Percentiles rank a stretch among this genome's conserved stretches.
phyloP scores from a whole-genome alignment of 495 filamentous ascomycete species.

The Xylaria castorea region DNA sequence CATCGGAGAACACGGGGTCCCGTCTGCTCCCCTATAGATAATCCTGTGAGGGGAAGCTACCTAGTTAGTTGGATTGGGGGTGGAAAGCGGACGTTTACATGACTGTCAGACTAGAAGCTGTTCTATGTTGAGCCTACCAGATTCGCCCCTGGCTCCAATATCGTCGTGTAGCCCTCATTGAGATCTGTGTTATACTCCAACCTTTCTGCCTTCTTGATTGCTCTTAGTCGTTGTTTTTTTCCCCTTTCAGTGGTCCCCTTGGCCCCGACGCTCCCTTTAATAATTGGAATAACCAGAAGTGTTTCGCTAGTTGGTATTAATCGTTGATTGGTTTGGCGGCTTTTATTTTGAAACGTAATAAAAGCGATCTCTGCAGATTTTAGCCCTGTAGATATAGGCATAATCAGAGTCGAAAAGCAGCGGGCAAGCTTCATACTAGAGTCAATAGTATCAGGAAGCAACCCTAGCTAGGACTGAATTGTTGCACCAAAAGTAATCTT shows the following conservation, averaged over 20 bases:
- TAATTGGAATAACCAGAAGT: not conserved
- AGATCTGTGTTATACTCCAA: not conserved
- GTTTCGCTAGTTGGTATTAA: slow-evolving; percentile 19
- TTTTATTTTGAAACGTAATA: slow-evolving; percentile 7
- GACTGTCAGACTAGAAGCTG: too few relatives aligned
- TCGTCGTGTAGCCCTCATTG: not conserved
- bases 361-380: slow-evolving; percentile 7
- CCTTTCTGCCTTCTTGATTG: slow-evolving; percentile 14
- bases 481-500: slow-evolving; percentile 13
- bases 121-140: too few relatives aligned
- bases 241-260: not conserved
- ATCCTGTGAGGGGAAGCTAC: slow-evolving; percentile 37
- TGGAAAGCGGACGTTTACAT: too few relatives aligned
- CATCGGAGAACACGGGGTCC: slow-evolving; percentile 48
- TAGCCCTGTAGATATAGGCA: slow-evolving; percentile 5
- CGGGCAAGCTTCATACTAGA: slow-evolving; percentile 17
- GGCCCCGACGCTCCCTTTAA: not conserved
- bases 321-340: not conserved
- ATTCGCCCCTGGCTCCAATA: not conserved
- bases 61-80: slow-evolving; percentile 48
- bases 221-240: slow-evolving; percentile 14
- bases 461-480: not conserved
- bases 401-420: slow-evolving; percentile 21
- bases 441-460: slow-evolving; percentile 16
- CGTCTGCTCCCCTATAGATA: slow-evolving; percentile 52